Conservation (phyloP, 345 rosid genomes). For the Cochlearia excelsa region DNA sequence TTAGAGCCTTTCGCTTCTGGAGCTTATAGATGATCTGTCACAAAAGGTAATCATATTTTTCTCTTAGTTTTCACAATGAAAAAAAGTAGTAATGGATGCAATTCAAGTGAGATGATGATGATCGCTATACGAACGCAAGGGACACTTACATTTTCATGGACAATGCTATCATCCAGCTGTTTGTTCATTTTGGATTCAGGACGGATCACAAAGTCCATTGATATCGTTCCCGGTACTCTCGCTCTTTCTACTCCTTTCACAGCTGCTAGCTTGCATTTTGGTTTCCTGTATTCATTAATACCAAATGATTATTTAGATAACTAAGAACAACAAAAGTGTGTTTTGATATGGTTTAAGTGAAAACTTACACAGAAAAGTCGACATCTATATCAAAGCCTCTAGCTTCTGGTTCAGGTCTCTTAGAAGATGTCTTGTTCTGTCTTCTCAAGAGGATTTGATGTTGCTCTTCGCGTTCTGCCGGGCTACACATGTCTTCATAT, state of each 20-base stretch:
- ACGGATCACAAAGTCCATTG: slow-evolving; percentile 70
- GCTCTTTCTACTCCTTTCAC: slow-evolving; percentile 46
- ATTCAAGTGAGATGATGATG: slow-evolving; percentile 5
- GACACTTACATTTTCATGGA: slow-evolving; percentile 12
- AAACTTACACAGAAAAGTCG: slow-evolving; percentile 44
- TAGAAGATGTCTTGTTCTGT: slow-evolving; percentile 49
- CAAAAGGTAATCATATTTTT: slow-evolving; percentile 9
- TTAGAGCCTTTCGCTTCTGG: slow-evolving; percentile 59
- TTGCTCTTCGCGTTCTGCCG: slow-evolving; percentile 57
- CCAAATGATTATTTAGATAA: not conserved
- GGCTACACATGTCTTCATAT: slow-evolving; percentile 68
- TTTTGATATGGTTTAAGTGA: slow-evolving; percentile 1
- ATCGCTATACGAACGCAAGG: not conserved
- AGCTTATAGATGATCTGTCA: slow-evolving; percentile 63
- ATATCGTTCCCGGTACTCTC: slow-evolving; percentile 67
- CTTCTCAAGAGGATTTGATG: slow-evolving; percentile 33
- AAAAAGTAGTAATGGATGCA: not conserved
- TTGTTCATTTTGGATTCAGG: slow-evolving; percentile 71
- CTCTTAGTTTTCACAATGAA: not conserved
- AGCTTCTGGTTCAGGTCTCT: slow-evolving; percentile 42
- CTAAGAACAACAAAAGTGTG: not conserved
- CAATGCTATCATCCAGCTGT: slow-evolving; percentile 32
- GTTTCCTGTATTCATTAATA: slow-evolving; percentile 29
- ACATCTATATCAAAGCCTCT: slow-evolving; percentile 60
- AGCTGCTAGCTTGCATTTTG: slow-evolving; percentile 44